A percentile compares a stretch with the other conserved stretches of the same genome.
Conservation (phyloP, 2,329 filamentous ascomycete genomes). For the Hypoxylon sp. region DNA sequence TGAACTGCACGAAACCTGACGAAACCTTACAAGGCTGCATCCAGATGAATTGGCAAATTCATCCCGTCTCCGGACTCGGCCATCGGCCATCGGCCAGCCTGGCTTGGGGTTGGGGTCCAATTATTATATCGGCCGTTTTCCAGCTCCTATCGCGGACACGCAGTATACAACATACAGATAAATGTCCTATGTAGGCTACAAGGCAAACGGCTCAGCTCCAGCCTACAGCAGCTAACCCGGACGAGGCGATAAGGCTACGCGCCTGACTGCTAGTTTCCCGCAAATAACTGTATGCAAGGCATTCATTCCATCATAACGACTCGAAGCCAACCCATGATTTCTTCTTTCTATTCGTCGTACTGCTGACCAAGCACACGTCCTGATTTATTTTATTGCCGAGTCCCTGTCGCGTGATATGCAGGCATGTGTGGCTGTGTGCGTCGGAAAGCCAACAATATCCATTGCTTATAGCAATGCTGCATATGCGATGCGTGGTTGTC, state of each 20-base stretch:
- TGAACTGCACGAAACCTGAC: slow-evolving; percentile 45
- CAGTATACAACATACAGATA: slow-evolving; percentile 7
- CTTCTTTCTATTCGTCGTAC: slow-evolving; percentile 5
- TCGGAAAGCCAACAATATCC: slow-evolving; percentile 39
- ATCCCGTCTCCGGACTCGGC: slow-evolving; percentile 43
- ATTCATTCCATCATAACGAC: slow-evolving; percentile 11
- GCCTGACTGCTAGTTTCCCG: slow-evolving; percentile 25
- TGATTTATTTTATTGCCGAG: slow-evolving; percentile 42
- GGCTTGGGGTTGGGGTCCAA: slow-evolving; percentile 37
- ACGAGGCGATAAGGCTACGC: slow-evolving; percentile 42
- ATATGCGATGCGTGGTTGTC: slow-evolving; percentile 45
- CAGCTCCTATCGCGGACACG: not conserved
- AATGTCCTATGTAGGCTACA: slow-evolving; percentile 7
- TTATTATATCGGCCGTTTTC: slow-evolving; percentile 6
- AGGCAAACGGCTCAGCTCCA: slow-evolving; percentile 29
- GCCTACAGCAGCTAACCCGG: slow-evolving; percentile 22
- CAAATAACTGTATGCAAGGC: slow-evolving; percentile 24
- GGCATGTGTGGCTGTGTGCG: slow-evolving; percentile 42
- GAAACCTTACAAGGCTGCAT: slow-evolving; percentile 48
- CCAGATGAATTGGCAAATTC: slow-evolving; percentile 35
- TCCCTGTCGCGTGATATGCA: slow-evolving; percentile 45
- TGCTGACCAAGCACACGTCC: slow-evolving; percentile 36
- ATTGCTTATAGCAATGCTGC: slow-evolving; percentile 34
- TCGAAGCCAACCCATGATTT: slow-evolving; percentile 1
- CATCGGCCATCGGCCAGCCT: slow-evolving; percentile 30